Base-by-base conservation (phyloP, 1,284 basidiomycete species). In the Sutorius eximius region DNA sequence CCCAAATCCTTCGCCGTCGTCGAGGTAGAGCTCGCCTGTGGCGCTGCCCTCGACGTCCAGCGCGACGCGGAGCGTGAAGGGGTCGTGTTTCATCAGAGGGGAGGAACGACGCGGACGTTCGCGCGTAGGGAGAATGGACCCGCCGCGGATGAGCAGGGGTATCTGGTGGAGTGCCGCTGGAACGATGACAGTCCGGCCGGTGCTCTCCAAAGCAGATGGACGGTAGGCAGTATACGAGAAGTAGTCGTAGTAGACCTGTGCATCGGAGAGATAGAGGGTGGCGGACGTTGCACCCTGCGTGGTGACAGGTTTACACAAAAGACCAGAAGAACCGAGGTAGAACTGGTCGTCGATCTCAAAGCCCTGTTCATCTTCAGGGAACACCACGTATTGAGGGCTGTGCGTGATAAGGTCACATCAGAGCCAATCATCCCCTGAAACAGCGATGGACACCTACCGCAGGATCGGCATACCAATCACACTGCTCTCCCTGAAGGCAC, bases 181-280 rank as follows among this genome's bases (percentile, higher is more conserved):
- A 18, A 98, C 82, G 74, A 60, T 86, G 87, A 58, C 85, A 82
- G 57, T 82, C 34, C 66, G 45, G 11, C 63, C 53, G 0, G 44
- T 29, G 1, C 24, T 6, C 13, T 54, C 34, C 20, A 62, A 43
- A 16, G 33, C 3, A 22, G 62, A 56, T 1, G 63, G 64, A 5
- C 42, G 57, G 40, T 67, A 61, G 24, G 55, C 52, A 16, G 18
- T 65, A 66, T 85, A 73, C 38, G 81, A 84, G 75, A 94, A 93
- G 75, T 96, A 99, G 75, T 98, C 87, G 71, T 98, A 99, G 80
- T 98, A 98, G 3, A 94, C 87, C 78, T 96, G 85, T 59, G 93
- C 83, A 65, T 98, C 96, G 2, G 92, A 82, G 33, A 99, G 81
- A 72, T 98, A 98, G 1, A 99, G 79, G 3, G 83, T 78, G 1